Evolutionary conservation across 75 land plant species (phyloP).

Genomic region (Gnetum montanum): DNA sequence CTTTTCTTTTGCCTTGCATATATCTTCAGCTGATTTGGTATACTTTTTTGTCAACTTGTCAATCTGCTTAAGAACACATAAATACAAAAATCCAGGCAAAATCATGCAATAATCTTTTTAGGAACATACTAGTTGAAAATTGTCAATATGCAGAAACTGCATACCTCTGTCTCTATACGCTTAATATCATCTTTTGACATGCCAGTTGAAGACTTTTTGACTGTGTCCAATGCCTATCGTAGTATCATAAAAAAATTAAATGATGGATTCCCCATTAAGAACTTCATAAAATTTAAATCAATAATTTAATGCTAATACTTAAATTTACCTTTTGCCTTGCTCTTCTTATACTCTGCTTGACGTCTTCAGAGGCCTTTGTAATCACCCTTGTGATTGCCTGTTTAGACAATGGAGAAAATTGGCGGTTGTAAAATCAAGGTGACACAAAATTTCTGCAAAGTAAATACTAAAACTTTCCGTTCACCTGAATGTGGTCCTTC

Average conservation of each 20-base stretch:
- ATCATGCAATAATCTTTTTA: too few relatives aligned
- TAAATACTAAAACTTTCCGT: background rate
- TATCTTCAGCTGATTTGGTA: slow-evolving; percentile 83
- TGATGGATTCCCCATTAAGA: background rate
- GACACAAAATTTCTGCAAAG: background rate
- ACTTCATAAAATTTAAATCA: background rate
- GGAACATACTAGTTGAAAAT: too few relatives aligned
- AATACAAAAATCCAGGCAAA: too few relatives aligned
- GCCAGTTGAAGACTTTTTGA: slow-evolving; percentile 53
- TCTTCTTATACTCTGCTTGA: slow-evolving; percentile 88
- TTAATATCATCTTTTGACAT: slow-evolving; percentile 76
- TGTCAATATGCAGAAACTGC: too few relatives aligned
- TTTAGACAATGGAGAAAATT: background rate
- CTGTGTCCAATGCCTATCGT: slow-evolving; percentile 72
- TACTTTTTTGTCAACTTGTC: slow-evolving; percentile 93
- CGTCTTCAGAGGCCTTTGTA: slow-evolving; percentile 73
- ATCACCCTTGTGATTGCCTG: slow-evolving; percentile 82
- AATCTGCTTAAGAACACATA: slow-evolving; percentile 53
- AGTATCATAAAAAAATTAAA: slow-evolving; percentile 4
- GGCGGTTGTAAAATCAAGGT: background rate
- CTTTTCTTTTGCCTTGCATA: slow-evolving; percentile 91
- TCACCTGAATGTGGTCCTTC: slow-evolving; percentile 77
- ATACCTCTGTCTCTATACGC: slow-evolving; percentile 83
- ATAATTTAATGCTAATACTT: background rate
- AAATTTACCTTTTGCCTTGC: slow-evolving; percentile 79